Base-by-base conservation (phyloP, 208 protist genomes). In the Porcisia deanei region DNA sequence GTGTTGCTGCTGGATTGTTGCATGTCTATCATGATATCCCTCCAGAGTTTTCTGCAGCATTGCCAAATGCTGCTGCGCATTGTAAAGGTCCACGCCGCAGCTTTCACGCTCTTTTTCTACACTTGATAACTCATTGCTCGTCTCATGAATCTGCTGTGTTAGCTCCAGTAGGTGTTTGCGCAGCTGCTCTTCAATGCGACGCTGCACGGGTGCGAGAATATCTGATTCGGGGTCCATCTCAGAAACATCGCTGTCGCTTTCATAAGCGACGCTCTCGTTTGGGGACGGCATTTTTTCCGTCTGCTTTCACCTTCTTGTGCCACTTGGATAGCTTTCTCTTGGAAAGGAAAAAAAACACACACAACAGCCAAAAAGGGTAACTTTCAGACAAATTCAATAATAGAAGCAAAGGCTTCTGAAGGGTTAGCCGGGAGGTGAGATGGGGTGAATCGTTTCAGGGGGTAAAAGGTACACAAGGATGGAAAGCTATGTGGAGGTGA, bases 11-110 rank as follows among this genome's bases (percentile, higher is more conserved):
- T 96, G 82, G 60, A 93, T 88, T 12, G 82, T 77, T 1, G 76
- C 45, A n/a, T 94, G 87, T 58, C 94, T 96, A 57, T 97, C 96
- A 73, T 99, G 90, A 8, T 88, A 85, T 69, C 90, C 95, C 76
- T 98, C 97, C 41, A 98, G 89, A 1, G 88, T 88, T 69, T 98
- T 91, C 69, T 99, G 97, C 54, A 98, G 83, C 78, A 95, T 97
- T 0, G 96, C 97, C 14, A 98, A 89, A 64, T 98, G 96, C 73
- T 98, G 97, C 76, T 99, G 97, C 5, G 96, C 90, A 67, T 96
- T 96, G 85, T 99, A 99, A 45, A 98, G 86, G 73, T 99, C 92
- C n/a, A 98, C 97, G 84, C 96, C 97, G 65, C 90, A 91, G 68
- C 95, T 85, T 72, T 98, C 97, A 2, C 94, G 86, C 73, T 95